Percentiles rank a stretch among this genome's conserved stretches.
Evolutionary conservation across 176 grass and related monocot species (phyloP).

Genomic region (Oryza meridionalis): DNA sequence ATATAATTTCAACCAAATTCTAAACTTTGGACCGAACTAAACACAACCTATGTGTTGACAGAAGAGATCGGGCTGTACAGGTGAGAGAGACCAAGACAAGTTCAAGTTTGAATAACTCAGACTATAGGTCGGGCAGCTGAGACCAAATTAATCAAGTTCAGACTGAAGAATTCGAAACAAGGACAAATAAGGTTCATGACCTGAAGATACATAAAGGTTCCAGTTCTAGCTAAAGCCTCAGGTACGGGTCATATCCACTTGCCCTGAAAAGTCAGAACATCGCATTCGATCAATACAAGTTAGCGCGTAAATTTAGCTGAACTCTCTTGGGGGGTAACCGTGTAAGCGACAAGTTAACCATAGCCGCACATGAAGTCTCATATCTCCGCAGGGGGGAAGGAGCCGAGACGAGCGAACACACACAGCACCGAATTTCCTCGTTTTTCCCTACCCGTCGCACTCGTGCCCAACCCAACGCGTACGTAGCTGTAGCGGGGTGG

Average conservation of each 20-base stretch:
- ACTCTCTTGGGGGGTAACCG: no score
- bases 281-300: neutral
- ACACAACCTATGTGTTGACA: neutral
- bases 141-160: neutral
- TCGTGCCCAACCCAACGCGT: neutral
- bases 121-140: no score
- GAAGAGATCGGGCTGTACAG: neutral
- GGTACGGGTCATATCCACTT: neutral
- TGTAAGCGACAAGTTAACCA: neutral
- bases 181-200: no score
- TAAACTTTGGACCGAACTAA: no score
- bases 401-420: neutral
- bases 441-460: neutral
- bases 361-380: neutral
- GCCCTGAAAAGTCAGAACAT: neutral
- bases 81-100: neutral
- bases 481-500: neutral
- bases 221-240: neutral
- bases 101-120: neutral
- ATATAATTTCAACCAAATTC: no score
- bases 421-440: neutral
- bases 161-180: neutral
- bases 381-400: neutral
- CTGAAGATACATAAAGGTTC: neutral
- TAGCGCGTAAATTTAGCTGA: neutral